Evolutionary conservation across 441 rosid species (phyloP), one percentile per base, ranked within the genome.

Genomic region (Oxalis stricta): DNA sequence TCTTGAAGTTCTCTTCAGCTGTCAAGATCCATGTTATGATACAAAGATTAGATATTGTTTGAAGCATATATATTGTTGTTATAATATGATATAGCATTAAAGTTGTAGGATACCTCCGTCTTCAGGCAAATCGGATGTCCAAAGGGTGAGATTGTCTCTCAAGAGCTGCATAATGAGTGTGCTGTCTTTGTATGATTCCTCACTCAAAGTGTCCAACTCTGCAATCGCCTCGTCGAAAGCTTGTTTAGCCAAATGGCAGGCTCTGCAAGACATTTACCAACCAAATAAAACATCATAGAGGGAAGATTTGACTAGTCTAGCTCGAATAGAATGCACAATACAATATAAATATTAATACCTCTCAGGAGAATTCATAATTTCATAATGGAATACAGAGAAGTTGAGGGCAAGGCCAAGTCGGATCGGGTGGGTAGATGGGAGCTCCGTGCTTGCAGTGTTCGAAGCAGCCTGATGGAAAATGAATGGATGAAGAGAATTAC

Each of bases 201-300:
- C 96, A 29, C 93, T 91, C 52, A 91, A 63, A 34, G 94, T 86
- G 73, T 91, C 99, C 61, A 91, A 68, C 61, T 86, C 95, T 0
- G 99, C 87, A 63, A 91, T 91, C 5, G 99, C 96, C 74, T 91
- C 99, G 42, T 86, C 99, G n/a, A 91, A 91, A 46, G 97, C 94
- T 70, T 89, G 97, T 54, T 89, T 89, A 6, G 97, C 97, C 75
- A 89, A 65, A 76, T 91, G 96, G 59, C 99, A 91, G 39, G 99
- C 99, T 70, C 99, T 89, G 75, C 43, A 65, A 33, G 45, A n/a
- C n/a, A 47, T 37, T 33, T 32, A 21, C 13, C 3, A 40, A n/a
- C 34, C 33, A 42, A 35, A 39, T 0, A 48, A 29, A 20, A 47
- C 42, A 36, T n/a, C 17, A 9, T 17, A 19, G 11, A 7, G 33